phyloP scores from a whole-genome alignment of 768 basidiomycete genomes.

The Tricholoma terreum region DNA sequence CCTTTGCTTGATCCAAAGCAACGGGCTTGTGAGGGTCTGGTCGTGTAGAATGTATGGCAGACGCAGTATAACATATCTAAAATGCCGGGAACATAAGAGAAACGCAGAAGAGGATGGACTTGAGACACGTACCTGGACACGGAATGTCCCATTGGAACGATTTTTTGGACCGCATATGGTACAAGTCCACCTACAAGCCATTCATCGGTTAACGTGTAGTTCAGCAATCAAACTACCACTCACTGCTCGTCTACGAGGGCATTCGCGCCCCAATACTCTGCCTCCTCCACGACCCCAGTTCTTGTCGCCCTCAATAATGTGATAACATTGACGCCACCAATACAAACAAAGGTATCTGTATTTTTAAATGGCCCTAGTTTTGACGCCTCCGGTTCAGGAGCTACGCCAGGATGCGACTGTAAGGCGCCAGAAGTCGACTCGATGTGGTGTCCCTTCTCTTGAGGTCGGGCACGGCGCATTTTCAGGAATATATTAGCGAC shows the following conservation, averaged over 20 bases:
- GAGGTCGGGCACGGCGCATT: slow-evolving; percentile 37
- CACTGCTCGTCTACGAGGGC: slow-evolving; percentile 70
- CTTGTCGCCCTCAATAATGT: slow-evolving; percentile 58
- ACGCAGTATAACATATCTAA: slow-evolving; percentile 64
- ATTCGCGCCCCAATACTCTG: slow-evolving; percentile 49
- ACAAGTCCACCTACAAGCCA: slow-evolving; percentile 55
- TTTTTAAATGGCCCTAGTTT: slow-evolving; percentile 28
- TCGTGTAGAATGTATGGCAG: slow-evolving; percentile 48
- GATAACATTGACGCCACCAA: slow-evolving; percentile 57
- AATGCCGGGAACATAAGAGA: background rate
- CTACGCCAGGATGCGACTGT: slow-evolving; percentile 36
- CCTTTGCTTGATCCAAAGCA: slow-evolving; percentile 54
- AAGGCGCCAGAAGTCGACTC: slow-evolving; percentile 38
- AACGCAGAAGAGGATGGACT: background rate
- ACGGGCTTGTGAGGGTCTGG: slow-evolving; percentile 63
- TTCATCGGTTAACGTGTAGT: slow-evolving; percentile 1
- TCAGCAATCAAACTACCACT: slow-evolving; percentile 25
- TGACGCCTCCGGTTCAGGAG: slow-evolving; percentile 21
- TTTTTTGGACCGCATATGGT: slow-evolving; percentile 54
- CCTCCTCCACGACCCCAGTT: slow-evolving; percentile 46
- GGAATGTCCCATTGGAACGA: slow-evolving; percentile 40
- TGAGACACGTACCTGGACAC: slow-evolving; percentile 50
- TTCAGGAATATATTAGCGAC: slow-evolving; percentile 57
- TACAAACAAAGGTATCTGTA: slow-evolving; percentile 52
- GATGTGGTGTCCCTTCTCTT: slow-evolving; percentile 27